Conservation (phyloP, 345 rosid species). For the Arabis hirsuta region DNA sequence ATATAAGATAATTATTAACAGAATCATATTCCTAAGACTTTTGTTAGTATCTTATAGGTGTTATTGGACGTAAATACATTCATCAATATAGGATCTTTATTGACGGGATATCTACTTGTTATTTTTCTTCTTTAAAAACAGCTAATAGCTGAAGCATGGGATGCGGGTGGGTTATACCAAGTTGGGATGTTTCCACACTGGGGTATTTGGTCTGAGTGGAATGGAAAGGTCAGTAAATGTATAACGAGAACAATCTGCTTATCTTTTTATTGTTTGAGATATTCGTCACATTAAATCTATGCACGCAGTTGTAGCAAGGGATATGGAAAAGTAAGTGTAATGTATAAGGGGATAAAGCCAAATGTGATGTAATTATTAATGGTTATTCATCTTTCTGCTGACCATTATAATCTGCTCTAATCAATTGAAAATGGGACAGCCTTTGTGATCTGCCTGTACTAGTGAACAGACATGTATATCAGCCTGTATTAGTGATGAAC, state of each 20-base stretch:
- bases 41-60: neutral
- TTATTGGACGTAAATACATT: conserved; percentile 9
- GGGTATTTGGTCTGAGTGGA: conserved; percentile 99
- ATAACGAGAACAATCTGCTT: neutral
- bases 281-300: neutral
- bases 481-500: conserved; percentile 5
- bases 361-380: conserved; percentile 7
- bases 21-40: too few species aligned
- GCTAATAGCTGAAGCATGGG: conserved; percentile 99
- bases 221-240: conserved; percentile 81
- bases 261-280: neutral
- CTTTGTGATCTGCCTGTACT: conserved; percentile 16
- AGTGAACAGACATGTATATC: conserved; percentile 7
- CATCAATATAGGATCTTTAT: neutral
- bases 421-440: neutral
- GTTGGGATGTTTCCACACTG: conserved; percentile 97
- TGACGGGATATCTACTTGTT: neutral
- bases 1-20: too few species aligned
- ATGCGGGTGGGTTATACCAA: conserved; percentile 95
- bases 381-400: conserved; percentile 12
- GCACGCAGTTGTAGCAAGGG: neutral
- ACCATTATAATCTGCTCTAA: conserved; percentile 16
- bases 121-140: conserved; percentile 45
- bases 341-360: conserved; percentile 5
- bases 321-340: conserved; percentile 2